A percentile compares a stretch with the other conserved stretches of the same genome.
Conservation (phyloP, 176 grass and related monocot genomes). For the Cenchrus americanus region DNA sequence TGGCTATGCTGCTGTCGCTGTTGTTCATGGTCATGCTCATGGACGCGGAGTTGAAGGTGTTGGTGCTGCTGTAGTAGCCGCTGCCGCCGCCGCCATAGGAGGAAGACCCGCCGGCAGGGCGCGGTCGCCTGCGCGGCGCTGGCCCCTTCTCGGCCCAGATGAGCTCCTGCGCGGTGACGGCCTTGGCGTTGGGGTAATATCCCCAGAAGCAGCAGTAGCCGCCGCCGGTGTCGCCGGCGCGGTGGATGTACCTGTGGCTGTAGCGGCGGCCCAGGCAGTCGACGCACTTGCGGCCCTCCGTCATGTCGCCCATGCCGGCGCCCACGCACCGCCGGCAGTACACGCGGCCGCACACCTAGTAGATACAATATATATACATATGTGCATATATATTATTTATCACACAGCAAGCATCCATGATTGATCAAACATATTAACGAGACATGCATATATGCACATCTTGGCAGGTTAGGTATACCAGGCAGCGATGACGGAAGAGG, state of each 20-base stretch:
- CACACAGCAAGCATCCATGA: too few relatives aligned
- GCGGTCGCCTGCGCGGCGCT: constrained; percentile 29
- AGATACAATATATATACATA: neutral
- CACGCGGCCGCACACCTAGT: constrained; percentile 60
- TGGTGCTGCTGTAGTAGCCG: constrained; percentile 26
- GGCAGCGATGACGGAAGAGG: constrained; percentile 61
- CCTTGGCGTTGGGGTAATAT: constrained; percentile 20
- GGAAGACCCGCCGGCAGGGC: neutral
- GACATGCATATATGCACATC: too few relatives aligned
- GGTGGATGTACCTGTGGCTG: constrained; percentile 72
- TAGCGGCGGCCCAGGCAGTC: constrained; percentile 63
- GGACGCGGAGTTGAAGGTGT: constrained; percentile 3
- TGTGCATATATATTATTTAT: neutral
- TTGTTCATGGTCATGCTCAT: constrained; percentile 48
- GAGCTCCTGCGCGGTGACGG: constrained; percentile 60
- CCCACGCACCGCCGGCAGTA: constrained; percentile 64
- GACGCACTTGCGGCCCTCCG: constrained; percentile 73
- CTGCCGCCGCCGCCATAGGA: neutral
- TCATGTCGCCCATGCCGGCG: constrained; percentile 68
- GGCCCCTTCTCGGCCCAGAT: constrained; percentile 73
- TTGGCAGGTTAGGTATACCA: constrained; percentile 1
- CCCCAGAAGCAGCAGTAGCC: constrained; percentile 38
- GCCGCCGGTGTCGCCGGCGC: constrained; percentile 41
- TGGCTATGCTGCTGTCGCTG: constrained; percentile 15
- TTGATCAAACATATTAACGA: too few relatives aligned